These are phyloP conservation scores for Schizochytrium sp. DNA, from an alignment of 108 stramenopile genomes.

Conservation along the genomic window DNA sequence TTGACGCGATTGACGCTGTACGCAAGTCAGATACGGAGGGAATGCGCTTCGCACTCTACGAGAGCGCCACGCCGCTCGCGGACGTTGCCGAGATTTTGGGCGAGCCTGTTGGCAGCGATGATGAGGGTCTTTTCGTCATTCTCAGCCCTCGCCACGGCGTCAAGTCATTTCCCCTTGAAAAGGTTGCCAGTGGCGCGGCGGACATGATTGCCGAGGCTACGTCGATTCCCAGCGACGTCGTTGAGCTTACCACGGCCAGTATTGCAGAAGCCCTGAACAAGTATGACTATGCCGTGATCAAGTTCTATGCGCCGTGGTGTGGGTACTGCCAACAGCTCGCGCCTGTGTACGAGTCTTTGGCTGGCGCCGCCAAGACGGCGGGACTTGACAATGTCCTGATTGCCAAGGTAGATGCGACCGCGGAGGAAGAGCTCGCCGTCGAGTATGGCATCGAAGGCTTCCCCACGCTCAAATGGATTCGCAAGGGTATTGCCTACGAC, in stretches of 20 bases:
- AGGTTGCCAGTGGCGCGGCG: not conserved
- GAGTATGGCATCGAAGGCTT: conserved; percentile 45
- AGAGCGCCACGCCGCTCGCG: conserved; percentile 28
- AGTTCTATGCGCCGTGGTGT: conserved; percentile 70
- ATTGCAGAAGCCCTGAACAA: conserved; percentile 21
- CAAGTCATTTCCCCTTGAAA: conserved; percentile 23
- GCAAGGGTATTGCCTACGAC: not conserved
- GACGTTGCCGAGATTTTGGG: not conserved
- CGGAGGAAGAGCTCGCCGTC: conserved; percentile 42
- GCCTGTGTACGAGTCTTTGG: conserved; percentile 49
- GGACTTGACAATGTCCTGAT: conserved; percentile 28
- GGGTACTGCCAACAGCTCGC: conserved; percentile 59
- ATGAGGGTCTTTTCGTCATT: not conserved
- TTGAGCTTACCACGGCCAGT: conserved; percentile 34
- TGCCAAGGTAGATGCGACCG: conserved; percentile 58
- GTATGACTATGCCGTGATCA: conserved; percentile 52
- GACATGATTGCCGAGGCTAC: not conserved
- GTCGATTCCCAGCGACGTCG: conserved; percentile 31
- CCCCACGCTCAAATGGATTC: conserved; percentile 57
- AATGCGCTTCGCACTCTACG: conserved; percentile 18
- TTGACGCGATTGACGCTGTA: not conserved
- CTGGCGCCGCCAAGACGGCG: not conserved
- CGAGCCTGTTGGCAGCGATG: not conserved
- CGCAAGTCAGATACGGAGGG: not conserved
- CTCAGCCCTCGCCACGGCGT: not conserved